Conservation (phyloP, 331 rosid genomes). For the Erythrophleum ivorense region DNA sequence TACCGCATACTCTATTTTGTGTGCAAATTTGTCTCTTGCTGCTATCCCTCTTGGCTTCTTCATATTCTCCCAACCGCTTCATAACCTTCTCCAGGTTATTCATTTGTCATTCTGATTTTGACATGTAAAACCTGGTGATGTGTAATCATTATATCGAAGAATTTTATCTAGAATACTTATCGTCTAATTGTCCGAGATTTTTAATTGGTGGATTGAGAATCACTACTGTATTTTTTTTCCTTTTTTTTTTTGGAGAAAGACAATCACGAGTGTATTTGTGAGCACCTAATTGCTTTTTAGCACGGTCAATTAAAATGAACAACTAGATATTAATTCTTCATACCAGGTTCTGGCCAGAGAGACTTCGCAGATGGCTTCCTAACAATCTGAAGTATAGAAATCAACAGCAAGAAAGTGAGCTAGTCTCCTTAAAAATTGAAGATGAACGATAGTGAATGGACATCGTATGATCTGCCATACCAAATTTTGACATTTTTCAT, state of each 20-base stretch:
- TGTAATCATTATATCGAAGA: neutral
- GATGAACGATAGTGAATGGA: conserved; percentile 54
- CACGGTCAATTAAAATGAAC: conserved; percentile 25
- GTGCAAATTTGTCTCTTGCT: neutral
- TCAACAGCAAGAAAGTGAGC: conserved; percentile 81
- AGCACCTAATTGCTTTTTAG: conserved; percentile 6
- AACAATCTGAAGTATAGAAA: conserved; percentile 63
- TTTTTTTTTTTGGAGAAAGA: conserved; percentile 2
- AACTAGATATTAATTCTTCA: conserved; percentile 28
- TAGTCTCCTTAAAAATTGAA: conserved; percentile 60
- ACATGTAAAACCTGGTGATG: neutral
- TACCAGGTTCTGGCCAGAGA: conserved; percentile 84
- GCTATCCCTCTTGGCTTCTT: conserved; percentile 3
- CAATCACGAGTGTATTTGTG: neutral
- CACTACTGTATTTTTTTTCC: neutral
- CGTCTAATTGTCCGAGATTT: neutral
- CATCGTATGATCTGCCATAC: conserved; percentile 31
- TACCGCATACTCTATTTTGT: neutral
- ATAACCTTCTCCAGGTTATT: neutral
- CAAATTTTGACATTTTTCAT: conserved; percentile 23
- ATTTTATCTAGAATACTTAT: neutral
- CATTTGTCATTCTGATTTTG: neutral
- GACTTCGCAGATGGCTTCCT: conserved; percentile 76
- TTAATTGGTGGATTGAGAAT: neutral
- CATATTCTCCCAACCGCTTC: neutral